These are phyloP conservation scores for Apocynum venetum DNA, from an alignment of 257 asterid species.

Conservation along the genomic window DNA sequence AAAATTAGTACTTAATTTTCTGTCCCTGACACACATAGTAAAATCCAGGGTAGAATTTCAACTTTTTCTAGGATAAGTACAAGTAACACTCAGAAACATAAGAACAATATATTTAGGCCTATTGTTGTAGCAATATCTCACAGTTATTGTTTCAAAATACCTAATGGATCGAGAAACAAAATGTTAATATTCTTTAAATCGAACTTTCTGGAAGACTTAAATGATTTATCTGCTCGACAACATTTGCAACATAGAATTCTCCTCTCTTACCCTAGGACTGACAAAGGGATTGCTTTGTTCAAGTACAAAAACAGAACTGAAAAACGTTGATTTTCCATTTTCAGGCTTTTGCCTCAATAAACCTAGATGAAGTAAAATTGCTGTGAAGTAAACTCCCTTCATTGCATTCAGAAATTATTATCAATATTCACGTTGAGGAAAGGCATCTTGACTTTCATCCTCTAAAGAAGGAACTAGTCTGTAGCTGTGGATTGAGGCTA, in stretches of 20 bases:
- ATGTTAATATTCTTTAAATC: neutral
- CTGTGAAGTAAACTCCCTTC: neutral
- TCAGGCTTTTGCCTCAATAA: neutral
- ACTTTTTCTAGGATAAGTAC: neutral
- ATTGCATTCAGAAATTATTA: neutral
- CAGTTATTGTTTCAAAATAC: neutral
- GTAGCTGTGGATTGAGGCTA: no score
- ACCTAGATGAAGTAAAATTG: neutral
- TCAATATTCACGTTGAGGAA: no score
- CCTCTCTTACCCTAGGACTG: neutral
- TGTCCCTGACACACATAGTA: neutral
- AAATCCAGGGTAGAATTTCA: neutral
- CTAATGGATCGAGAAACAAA: neutral
- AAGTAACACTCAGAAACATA: neutral
- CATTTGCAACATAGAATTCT: neutral
- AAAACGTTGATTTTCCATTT: neutral
- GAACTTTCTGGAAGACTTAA: neutral
- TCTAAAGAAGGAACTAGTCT: no score
- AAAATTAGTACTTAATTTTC: neutral
- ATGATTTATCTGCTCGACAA: neutral
- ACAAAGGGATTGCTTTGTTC: neutral
- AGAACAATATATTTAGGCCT: neutral
- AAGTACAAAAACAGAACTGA: neutral
- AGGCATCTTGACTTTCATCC: no score
- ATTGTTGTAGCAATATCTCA: neutral